Base-by-base conservation (phyloP, 768 basidiomycete genomes). In the Hericium erinaceus region DNA sequence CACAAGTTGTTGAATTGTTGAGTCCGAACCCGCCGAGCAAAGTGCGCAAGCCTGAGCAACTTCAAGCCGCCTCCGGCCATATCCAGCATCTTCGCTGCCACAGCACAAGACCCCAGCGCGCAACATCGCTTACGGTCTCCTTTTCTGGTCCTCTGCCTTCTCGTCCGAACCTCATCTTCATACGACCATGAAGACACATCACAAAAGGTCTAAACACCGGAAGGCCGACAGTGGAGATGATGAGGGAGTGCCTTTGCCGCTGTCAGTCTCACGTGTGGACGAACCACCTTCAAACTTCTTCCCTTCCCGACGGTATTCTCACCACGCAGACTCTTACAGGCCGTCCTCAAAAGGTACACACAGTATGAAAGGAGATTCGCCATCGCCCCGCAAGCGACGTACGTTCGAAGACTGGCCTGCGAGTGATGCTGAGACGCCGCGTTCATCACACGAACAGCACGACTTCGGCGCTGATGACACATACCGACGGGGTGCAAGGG, bases 321-420 rank as follows among this genome's bases (percentile, higher is more conserved):
- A 64, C 58, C 71, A 70, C 52, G 66, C 77, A 48, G 80, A 83
- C 64, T 73, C 67, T 60, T 72, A 71, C 69, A 77, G 75, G 69
- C 64, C 46, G 3, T 59, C 62, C 38, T 55, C 77, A 62, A 75
- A 77, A 59, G 61, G 68, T 28, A 65, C 73, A 18, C 80, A 78
- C 64, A 76, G 75, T 60, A 69, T 71, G 61, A 78, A 68, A 66
- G 76, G 80, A 64, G 83, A 84, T 11, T 18, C 20, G 54, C 70
- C 75, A 11, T 72, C 79, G 55, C 72, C 79, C 16, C 80, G 82
- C 62, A 77, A 80, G 65, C 75, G 72, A 64, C 78, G 73, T 65
- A 80, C 74, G 64, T 77, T 77, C 41, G 72, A 77, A 58, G 77
- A 76, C 62, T 83, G 84, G 81, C 77, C 58, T 40, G 52, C 77